Evolutionary conservation across 345 rosid genomes (phyloP).

Genomic region (Passiflora organensis): DNA sequence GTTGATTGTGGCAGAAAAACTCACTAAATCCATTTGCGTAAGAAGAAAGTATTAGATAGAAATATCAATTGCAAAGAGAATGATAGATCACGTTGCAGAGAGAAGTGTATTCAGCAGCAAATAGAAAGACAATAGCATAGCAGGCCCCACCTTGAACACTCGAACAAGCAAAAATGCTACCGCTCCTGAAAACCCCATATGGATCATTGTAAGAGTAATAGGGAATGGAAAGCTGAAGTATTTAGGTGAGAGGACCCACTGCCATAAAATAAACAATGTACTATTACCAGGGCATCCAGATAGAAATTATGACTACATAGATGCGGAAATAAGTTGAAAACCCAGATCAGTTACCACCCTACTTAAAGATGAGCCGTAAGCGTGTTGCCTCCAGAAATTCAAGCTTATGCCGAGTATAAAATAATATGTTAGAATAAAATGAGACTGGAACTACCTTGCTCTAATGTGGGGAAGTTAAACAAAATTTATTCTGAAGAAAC

Average conservation of each 20-base stretch:
- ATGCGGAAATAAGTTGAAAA: not conserved
- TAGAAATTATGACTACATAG: too few relatives aligned
- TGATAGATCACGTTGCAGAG: not conserved
- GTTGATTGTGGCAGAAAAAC: too few relatives aligned
- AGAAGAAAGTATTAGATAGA: not conserved
- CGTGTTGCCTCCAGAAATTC: not conserved
- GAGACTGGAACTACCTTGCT: too few relatives aligned
- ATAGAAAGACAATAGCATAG: not conserved
- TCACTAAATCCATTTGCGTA: too few relatives aligned
- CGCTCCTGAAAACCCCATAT: slow-evolving; percentile 81
- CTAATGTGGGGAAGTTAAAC: not conserved
- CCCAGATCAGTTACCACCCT: not conserved
- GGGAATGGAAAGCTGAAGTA: slow-evolving; percentile 90
- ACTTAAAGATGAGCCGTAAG: not conserved
- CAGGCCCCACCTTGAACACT: slow-evolving; percentile 71
- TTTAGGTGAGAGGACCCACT: slow-evolving; percentile 96
- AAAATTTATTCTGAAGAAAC: not conserved
- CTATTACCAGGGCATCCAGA: not conserved
- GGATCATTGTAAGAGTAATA: slow-evolving; percentile 91
- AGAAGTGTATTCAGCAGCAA: slow-evolving; percentile 1
- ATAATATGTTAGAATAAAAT: not conserved
- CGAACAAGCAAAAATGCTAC: slow-evolving; percentile 80
- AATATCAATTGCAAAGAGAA: not conserved
- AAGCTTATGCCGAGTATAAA: not conserved
- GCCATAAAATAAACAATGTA: slow-evolving; percentile 34